A percentile compares a stretch with the other conserved stretches of the same genome.
Conservation (phyloP, 2,329 filamentous ascomycete species). For the Clarireedia paspali region DNA sequence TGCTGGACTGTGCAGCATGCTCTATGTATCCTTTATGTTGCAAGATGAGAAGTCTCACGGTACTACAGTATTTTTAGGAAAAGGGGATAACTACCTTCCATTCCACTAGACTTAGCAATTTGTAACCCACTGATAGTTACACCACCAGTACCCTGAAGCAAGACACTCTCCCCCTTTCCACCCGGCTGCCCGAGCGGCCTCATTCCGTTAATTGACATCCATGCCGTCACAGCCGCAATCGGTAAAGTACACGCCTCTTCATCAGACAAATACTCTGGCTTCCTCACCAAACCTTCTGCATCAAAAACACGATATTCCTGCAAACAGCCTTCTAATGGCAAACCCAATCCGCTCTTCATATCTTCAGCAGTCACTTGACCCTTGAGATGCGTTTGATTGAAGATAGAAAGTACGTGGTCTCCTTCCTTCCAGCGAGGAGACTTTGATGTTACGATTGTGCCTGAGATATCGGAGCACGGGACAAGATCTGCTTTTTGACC, state of each 20-base stretch:
- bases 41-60: too few relatives aligned
- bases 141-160: slow-evolving; percentile 48
- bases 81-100: slow-evolving; percentile 32
- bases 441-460: slow-evolving; percentile 44
- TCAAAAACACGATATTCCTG: slow-evolving; percentile 52
- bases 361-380: slow-evolving; percentile 20
- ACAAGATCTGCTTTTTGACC: slow-evolving; percentile 33
- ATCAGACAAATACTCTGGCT: slow-evolving; percentile 48
- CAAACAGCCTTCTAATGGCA: slow-evolving; percentile 57
- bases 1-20: too few relatives aligned
- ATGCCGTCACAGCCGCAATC: slow-evolving; percentile 55
- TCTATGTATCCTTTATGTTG: too few relatives aligned
- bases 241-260: slow-evolving; percentile 54
- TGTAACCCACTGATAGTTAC: slow-evolving; percentile 45
- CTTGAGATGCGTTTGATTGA: slow-evolving; percentile 42
- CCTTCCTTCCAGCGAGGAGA: slow-evolving; percentile 44
- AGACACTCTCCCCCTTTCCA: slow-evolving; percentile 37
- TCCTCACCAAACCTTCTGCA: slow-evolving; percentile 45
- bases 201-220: slow-evolving; percentile 58
- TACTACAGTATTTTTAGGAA: neutral
- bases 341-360: slow-evolving; percentile 48
- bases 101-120: slow-evolving; percentile 44
- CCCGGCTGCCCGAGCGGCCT: slow-evolving; percentile 40
- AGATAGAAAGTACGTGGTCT: slow-evolving; percentile 60
- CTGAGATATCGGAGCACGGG: slow-evolving; percentile 65